phyloP scores from a whole-genome alignment of 2,329 filamentous ascomycete species.

The Madurella fahalii region DNA sequence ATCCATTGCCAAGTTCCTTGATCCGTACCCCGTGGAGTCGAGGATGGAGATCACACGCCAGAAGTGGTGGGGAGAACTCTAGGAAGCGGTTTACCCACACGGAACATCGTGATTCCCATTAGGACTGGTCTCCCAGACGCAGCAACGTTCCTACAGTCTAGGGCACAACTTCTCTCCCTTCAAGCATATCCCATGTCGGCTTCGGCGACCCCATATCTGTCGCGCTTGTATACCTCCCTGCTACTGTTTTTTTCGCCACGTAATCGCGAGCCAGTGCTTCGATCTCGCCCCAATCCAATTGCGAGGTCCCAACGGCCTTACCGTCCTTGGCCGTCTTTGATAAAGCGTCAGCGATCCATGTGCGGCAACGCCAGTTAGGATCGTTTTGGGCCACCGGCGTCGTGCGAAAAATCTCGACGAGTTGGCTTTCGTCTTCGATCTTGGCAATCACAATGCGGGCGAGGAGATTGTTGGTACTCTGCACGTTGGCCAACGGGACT shows the following conservation, averaged over 20 bases:
- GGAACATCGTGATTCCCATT: no score
- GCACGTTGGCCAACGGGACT: neutral
- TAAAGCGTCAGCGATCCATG: neutral
- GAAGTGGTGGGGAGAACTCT: conserved; percentile 2
- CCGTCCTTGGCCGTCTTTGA: neutral
- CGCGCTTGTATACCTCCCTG: neutral
- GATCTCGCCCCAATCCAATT: neutral
- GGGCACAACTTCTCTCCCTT: neutral
- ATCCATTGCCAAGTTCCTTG: conserved; percentile 34
- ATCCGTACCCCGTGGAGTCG: conserved; percentile 35
- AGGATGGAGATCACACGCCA: conserved; percentile 34
- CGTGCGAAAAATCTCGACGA: neutral
- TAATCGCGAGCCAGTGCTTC: neutral
- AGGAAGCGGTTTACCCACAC: no score
- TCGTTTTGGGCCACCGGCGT: neutral
- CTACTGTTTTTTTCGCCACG: neutral
- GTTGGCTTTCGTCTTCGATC: neutral
- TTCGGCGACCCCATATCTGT: neutral
- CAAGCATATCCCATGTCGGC: conserved; percentile 4
- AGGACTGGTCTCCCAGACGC: no score
- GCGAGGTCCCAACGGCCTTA: neutral
- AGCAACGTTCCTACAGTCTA: neutral
- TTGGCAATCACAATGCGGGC: conserved; percentile 2
- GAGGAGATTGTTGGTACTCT: neutral
- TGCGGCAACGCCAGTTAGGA: neutral